Evolutionary conservation across 306 rosid species (phyloP), one percentile per base, ranked within the genome.

Genomic region (Arachis stenosperma): DNA sequence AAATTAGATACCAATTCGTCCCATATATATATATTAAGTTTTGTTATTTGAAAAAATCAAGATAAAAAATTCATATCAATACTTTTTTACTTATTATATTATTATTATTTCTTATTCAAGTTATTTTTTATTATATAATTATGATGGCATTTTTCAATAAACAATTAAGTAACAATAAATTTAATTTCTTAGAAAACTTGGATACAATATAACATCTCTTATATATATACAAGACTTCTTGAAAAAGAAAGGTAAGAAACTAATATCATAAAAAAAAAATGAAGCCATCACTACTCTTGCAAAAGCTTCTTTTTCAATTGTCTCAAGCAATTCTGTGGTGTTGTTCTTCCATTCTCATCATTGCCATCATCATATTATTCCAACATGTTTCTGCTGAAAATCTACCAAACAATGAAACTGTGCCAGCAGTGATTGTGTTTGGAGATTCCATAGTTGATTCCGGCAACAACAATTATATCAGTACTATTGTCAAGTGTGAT

Each of bases 381-480:
- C 74, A 44, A 40, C 30, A 62, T 41, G 67, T 17, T 61, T 74
- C n/a, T 63, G 65, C 73, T 11, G 43, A 52, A 13, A 51, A 6
- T 57, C 54, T 80, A 9, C 79, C 83, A 7, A 68, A 53, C 11
- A 85, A 81, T 22, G 82, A 78, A 82, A 78, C 78, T 3, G 74
- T 88, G 58, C 88, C 98, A 0, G 95, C 96, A 67, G 62, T 92
- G 2, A 27, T 90, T 46, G 87, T 84, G 44, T 88, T 90, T 55
- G 96, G 98, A 46, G 98, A 90, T 69, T 90, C 98, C 0, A 80
- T 90, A 14, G 84, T 92, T n/a, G 96, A 92, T 68, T 36, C 96
- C 0, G 96, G 98, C 57, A 92, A 90, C 79, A 92, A 92, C 69
- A 87, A 88, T 73, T 29, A 82, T 3, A 29, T 92, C 61, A 62